A percentile compares a stretch with the other conserved stretches of the same genome.
Conservation (phyloP, 2,329 filamentous ascomycete species). For the Macrophomina pseudophaseolina region DNA sequence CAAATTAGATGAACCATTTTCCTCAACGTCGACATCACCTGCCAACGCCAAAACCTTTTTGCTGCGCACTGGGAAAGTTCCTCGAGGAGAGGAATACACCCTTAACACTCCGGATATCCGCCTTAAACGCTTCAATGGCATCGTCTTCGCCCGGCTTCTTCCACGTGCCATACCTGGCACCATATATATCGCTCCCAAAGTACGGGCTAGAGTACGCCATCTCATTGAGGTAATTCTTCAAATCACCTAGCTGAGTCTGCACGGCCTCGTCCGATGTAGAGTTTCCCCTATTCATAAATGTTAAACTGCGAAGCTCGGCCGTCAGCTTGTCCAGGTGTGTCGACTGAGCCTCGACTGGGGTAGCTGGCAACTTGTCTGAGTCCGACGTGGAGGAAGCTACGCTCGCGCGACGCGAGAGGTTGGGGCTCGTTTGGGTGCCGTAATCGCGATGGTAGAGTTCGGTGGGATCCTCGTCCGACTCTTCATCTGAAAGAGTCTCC, state of each 20-base stretch:
- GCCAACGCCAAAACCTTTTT: not conserved
- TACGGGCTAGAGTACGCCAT: conserved; percentile 47
- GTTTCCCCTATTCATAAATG: conserved; percentile 54
- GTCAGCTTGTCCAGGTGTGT: conserved; percentile 51
- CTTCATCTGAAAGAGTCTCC: conserved; percentile 41
- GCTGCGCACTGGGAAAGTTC: conserved; percentile 61
- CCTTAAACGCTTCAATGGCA: conserved; percentile 73
- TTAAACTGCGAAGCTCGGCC: conserved; percentile 46
- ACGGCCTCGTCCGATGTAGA: conserved; percentile 58
- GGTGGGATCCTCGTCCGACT: conserved; percentile 65
- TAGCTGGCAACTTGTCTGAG: conserved; percentile 34
- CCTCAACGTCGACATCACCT: not conserved
- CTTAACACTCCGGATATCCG: conserved; percentile 79
- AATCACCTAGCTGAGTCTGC: conserved; percentile 54
- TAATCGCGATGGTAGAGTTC: conserved; percentile 83
- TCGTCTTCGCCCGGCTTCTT: conserved; percentile 66
- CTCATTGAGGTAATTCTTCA: conserved; percentile 67
- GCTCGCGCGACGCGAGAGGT: conserved; percentile 29
- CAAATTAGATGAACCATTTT: not conserved
- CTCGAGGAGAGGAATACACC: conserved; percentile 76
- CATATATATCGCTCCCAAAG: conserved; percentile 51
- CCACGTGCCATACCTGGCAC: conserved; percentile 35
- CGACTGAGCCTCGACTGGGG: conserved; percentile 33
- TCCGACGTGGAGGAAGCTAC: conserved; percentile 35
- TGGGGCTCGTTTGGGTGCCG: conserved; percentile 73